A percentile compares a stretch with the other conserved stretches of the same genome.
Evolutionary conservation across 371 early-diverging fungal species (phyloP).

Genomic region (Chytridium lagenaria): DNA sequence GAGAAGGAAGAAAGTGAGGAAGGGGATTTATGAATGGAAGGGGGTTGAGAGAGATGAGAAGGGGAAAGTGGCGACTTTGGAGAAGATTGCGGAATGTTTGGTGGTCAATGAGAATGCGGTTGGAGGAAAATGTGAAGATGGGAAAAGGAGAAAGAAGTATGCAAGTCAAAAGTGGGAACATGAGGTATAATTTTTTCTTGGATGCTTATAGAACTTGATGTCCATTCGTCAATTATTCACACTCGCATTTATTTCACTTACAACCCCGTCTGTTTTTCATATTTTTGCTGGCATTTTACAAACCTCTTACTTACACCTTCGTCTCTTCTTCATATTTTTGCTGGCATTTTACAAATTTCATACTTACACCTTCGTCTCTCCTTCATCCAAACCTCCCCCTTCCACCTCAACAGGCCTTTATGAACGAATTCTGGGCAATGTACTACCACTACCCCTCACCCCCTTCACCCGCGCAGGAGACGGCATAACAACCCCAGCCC

Average conservation of each 20-base stretch:
- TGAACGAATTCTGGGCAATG: constrained; percentile 31
- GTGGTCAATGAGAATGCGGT: neutral
- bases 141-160: too few relatives aligned
- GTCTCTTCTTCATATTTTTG: too few relatives aligned
- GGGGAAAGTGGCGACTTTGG: neutral
- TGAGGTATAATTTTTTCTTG: neutral
- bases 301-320: too few relatives aligned
- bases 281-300: too few relatives aligned
- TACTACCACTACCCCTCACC: constrained; percentile 25
- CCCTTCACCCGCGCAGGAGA: constrained; percentile 4
- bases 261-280: too few relatives aligned
- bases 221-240: too few relatives aligned
- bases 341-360: too few relatives aligned
- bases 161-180: neutral
- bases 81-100: neutral
- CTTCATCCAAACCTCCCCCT: too few relatives aligned
- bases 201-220: too few relatives aligned
- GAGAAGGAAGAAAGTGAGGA: neutral
- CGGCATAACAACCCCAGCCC: constrained; percentile 23
- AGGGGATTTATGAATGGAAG: neutral
- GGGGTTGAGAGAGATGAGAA: neutral
- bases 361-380: too few relatives aligned
- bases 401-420: constrained; percentile 27
- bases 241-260: too few relatives aligned
- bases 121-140: too few relatives aligned